Percentiles rank a stretch among this genome's conserved stretches.
phyloP scores from a whole-genome alignment of 2,329 filamentous ascomycete species.

The Calonectria henricotiae region DNA sequence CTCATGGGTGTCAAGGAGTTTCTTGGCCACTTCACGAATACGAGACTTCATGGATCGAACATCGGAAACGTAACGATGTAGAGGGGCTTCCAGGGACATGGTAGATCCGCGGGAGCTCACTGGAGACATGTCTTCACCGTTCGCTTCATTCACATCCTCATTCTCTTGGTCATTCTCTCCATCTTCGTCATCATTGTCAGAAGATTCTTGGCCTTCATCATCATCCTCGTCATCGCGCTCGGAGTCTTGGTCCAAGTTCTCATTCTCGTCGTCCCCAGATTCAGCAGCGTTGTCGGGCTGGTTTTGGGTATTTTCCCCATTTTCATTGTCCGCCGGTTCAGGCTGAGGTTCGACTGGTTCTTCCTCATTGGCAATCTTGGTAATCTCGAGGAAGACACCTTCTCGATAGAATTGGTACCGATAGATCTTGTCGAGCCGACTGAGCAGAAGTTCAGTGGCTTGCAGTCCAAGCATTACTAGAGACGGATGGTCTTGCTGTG shows the following conservation, averaged over 20 bases:
- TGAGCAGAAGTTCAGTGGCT: conserved; percentile 89
- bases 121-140: conserved; percentile 76
- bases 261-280: conserved; percentile 52
- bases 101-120: conserved; percentile 78
- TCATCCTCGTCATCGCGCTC: conserved; percentile 56
- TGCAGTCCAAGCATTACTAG: conserved; percentile 91
- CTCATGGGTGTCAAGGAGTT: conserved; percentile 88
- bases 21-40: conserved; percentile 84
- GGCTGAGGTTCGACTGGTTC: conserved; percentile 46
- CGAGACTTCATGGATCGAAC: conserved; percentile 73
- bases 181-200: conserved; percentile 64
- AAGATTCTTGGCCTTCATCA: conserved; percentile 59
- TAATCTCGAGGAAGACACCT: conserved; percentile 93
- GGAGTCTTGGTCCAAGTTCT: conserved; percentile 53
- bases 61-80: conserved; percentile 66
- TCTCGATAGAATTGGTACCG: conserved; percentile 98
- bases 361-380: conserved; percentile 78
- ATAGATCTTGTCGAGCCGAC: conserved; percentile 89
- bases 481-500: conserved; percentile 92
- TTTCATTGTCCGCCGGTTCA: conserved; percentile 41
- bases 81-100: conserved; percentile 74
- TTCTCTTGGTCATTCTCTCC: conserved; percentile 69
- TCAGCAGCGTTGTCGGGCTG: conserved; percentile 54
- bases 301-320: conserved; percentile 43
- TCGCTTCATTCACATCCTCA: conserved; percentile 68